These are phyloP conservation scores for Aspergillus homomorphus DNA, from an alignment of 495 filamentous ascomycete species.

Conservation along the genomic window DNA sequence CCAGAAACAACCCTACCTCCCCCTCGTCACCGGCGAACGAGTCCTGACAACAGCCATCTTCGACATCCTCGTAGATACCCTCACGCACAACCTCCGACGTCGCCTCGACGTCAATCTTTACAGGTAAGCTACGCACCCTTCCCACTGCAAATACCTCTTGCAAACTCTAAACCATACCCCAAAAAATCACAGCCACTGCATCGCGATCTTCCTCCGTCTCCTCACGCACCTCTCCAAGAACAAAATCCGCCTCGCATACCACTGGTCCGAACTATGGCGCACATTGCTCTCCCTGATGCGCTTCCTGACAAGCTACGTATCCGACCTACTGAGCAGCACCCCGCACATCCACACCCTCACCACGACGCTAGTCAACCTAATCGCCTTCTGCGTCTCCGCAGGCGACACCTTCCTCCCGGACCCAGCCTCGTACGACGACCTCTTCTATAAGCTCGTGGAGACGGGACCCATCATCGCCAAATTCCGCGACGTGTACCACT, in stretches of 20 bases:
- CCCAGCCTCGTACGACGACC: conserved; percentile 83
- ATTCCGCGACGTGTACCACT: conserved; percentile 71
- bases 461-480: conserved; percentile 78
- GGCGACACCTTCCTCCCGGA: conserved; percentile 94
- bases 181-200: conserved; percentile 34
- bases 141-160: background rate
- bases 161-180: conserved; percentile 4
- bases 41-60: conserved; percentile 70
- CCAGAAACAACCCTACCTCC: conserved; percentile 86
- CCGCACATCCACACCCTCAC: conserved; percentile 54
- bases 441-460: conserved; percentile 98
- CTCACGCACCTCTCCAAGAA: conserved; percentile 79
- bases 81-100: conserved; percentile 90
- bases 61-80: conserved; percentile 82
- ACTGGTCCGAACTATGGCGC: conserved; percentile 96
- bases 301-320: conserved; percentile 81
- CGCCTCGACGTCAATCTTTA: conserved; percentile 84
- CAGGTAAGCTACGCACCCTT: conserved; percentile 39
- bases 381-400: conserved; percentile 79
- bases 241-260: conserved; percentile 74
- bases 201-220: conserved; percentile 78
- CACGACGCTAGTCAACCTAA: conserved; percentile 66
- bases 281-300: conserved; percentile 84
- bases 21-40: conserved; percentile 66
- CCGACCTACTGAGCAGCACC: conserved; percentile 61